phyloP scores from a whole-genome alignment of 2,329 filamentous ascomycete species.

The Alternaria gansuensis region DNA sequence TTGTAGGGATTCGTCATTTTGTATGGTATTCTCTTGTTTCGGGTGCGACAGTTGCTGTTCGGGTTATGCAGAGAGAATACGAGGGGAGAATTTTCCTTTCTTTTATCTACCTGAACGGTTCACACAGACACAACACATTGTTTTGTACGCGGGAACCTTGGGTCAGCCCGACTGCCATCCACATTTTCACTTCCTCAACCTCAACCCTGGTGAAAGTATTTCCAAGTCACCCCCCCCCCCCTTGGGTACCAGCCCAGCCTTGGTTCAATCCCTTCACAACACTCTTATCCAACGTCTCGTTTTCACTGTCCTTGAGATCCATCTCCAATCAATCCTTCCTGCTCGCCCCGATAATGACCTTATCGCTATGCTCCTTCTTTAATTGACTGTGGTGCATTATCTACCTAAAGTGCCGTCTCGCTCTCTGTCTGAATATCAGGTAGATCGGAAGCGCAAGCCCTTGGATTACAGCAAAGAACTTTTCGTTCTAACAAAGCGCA shows the following conservation, averaged over 20 bases:
- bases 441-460: conserved; percentile 49
- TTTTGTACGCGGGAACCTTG: not conserved
- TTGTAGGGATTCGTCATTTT: not conserved
- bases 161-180: not conserved
- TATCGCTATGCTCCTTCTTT: conserved; percentile 64
- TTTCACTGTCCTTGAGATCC: conserved; percentile 66
- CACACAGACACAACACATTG: conserved; percentile 1
- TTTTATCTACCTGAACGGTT: not conserved
- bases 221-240: conserved; percentile 21
- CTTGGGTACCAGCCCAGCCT: conserved; percentile 68
- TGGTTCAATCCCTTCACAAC: not conserved
- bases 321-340: conserved; percentile 63
- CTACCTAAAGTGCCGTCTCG: conserved; percentile 57
- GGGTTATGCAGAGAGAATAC: not conserved
- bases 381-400: conserved; percentile 57
- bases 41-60: not conserved
- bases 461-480: conserved; percentile 57
- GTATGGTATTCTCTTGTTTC: not conserved
- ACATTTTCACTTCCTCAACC: not conserved
- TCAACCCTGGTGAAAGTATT: conserved; percentile 25
- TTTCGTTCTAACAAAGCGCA: conserved; percentile 54
- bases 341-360: conserved; percentile 67
- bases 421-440: conserved; percentile 52
- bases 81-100: not conserved
- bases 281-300: conserved; percentile 72